A percentile compares a stretch with the other conserved stretches of the same genome.
Conservation (phyloP, 768 basidiomycete genomes). For the Russula earlei region DNA sequence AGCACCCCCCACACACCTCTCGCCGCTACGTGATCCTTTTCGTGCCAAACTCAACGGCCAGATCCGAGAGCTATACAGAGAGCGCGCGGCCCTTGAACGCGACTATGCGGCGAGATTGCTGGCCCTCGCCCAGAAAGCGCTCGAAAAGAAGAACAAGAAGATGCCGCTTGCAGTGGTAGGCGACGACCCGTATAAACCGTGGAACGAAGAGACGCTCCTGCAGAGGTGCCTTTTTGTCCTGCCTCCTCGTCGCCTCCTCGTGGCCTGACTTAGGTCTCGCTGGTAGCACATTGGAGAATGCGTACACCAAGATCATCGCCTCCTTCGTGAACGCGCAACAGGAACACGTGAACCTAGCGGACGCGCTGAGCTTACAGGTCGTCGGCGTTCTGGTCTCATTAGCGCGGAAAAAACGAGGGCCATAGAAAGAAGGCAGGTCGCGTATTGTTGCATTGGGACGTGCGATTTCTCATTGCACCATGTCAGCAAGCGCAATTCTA, state of each 20-base stretch:
- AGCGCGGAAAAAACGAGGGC: constrained; percentile 55
- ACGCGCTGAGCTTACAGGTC: constrained; percentile 48
- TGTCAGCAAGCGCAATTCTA: constrained; percentile 58
- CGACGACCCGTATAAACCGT: constrained; percentile 55
- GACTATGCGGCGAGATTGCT: constrained; percentile 73
- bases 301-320: constrained; percentile 56
- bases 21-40: background rate
- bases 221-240: constrained; percentile 37
- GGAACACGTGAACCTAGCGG: constrained; percentile 61
- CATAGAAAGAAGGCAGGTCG: constrained; percentile 53
- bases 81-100: constrained; percentile 58
- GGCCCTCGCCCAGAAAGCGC: constrained; percentile 51
- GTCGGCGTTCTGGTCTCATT: constrained; percentile 52
- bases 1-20: background rate
- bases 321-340: constrained; percentile 53
- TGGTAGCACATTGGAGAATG: constrained; percentile 71
- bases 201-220: constrained; percentile 40
- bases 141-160: constrained; percentile 60
- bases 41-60: constrained; percentile 24
- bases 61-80: constrained; percentile 67
- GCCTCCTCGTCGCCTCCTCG: background rate
- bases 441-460: background rate
- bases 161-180: constrained; percentile 51
- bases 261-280: constrained; percentile 3
- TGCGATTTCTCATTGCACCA: background rate